Evolutionary conservation across 2,329 filamentous ascomycete species (phyloP).

Genomic region (Epichloe typhina): DNA sequence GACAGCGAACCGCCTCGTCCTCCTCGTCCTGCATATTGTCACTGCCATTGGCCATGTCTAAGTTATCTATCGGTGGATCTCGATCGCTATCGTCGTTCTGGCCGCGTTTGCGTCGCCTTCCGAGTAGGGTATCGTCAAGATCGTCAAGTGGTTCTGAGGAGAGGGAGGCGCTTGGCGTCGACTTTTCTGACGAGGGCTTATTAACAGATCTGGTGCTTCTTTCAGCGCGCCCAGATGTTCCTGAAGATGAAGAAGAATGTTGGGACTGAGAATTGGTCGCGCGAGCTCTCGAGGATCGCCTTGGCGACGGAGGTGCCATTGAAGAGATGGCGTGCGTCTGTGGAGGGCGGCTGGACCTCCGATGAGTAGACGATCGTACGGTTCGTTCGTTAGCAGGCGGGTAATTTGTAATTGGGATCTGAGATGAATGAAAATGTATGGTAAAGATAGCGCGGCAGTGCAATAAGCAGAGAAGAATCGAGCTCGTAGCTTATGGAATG

Average conservation of each 20-base stretch:
- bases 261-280: slow-evolving; percentile 63
- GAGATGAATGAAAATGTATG: not conserved
- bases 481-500: slow-evolving; percentile 10
- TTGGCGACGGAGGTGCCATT: slow-evolving; percentile 56
- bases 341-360: slow-evolving; percentile 16
- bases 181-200: slow-evolving; percentile 65
- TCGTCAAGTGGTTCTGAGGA: slow-evolving; percentile 59
- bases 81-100: slow-evolving; percentile 48
- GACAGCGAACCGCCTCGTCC: slow-evolving; percentile 88
- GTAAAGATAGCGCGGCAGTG: not conserved
- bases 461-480: slow-evolving; percentile 7
- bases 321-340: slow-evolving; percentile 22
- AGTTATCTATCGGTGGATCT: slow-evolving; percentile 25
- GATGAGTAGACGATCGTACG: not conserved
- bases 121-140: slow-evolving; percentile 56
- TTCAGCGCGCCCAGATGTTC: slow-evolving; percentile 63
- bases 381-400: not conserved
- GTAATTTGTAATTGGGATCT: not conserved
- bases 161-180: slow-evolving; percentile 58
- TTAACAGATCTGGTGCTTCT: slow-evolving; percentile 58
- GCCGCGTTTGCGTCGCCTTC: slow-evolving; percentile 67
- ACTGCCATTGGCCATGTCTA: slow-evolving; percentile 47
- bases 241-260: slow-evolving; percentile 68
- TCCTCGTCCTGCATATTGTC: slow-evolving; percentile 63
- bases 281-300: slow-evolving; percentile 85